phyloP scores from a whole-genome alignment of 2,329 filamentous ascomycete species.

The Raffaelea deltoideospora region DNA sequence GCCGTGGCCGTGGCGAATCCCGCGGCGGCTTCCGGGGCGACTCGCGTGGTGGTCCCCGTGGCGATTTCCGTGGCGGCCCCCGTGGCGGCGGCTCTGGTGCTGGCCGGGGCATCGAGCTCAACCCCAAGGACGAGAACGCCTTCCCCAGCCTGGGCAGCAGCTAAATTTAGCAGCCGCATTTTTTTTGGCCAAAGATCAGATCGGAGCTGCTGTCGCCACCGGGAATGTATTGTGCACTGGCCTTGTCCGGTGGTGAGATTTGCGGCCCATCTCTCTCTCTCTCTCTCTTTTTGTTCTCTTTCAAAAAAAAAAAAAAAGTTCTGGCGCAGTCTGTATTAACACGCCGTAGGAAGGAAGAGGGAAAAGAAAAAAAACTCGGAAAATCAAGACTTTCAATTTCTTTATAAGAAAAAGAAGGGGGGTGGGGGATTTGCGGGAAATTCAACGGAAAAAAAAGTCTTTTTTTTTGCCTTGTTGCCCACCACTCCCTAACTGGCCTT shows the following conservation, averaged over 20 bases:
- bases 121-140: constrained; percentile 40
- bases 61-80: constrained; percentile 26
- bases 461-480: not conserved
- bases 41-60: constrained; percentile 23
- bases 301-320: not conserved
- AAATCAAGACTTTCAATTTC: not conserved
- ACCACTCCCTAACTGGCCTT: too few species aligned
- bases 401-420: too few species aligned
- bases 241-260: not conserved
- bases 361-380: not conserved
- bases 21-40: constrained; percentile 23
- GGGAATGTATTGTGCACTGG: not conserved
- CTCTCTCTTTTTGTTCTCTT: too few species aligned
- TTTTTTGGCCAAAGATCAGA: not conserved
- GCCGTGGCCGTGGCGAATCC: constrained; percentile 22
- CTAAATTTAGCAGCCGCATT: not conserved
- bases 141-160: constrained; percentile 45
- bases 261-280: too few species aligned
- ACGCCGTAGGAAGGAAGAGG: too few species aligned
- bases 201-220: not conserved
- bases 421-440: too few species aligned
- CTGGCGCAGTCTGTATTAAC: not conserved
- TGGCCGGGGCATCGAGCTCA: constrained; percentile 33
- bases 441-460: not conserved
- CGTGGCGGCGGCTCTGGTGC: constrained; percentile 23